Evolutionary conservation across 768 basidiomycete species (phyloP), one percentile per base, ranked within the genome.

Genomic region (Pleurotus platypus): DNA sequence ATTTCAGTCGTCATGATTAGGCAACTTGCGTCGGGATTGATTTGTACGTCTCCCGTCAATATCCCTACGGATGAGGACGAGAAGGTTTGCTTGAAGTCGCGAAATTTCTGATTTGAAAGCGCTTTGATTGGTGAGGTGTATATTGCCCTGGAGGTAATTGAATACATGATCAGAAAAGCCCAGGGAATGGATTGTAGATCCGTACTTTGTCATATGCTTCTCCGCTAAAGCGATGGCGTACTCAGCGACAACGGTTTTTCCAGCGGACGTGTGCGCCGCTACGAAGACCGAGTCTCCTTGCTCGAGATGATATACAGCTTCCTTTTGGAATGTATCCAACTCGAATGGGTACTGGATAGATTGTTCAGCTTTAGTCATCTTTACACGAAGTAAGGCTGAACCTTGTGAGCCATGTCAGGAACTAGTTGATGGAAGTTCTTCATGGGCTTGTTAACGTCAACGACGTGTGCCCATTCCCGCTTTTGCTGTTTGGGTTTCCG

Each of bases 41-140:
- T 98, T 70, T 98, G 97, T 9, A 99, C 96, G 76, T 99, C 97
- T 55, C 97, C 97, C 0, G 97, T 99, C 57, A 99, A 73, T 51
- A 99, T 98, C 49, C 97, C 97, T 43, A 99, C 92, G 7, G 91
- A 91, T 7, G 86, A 79, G 3, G 93, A 84, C 5, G 90, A 90
- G 66, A 98, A 99, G 0, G 94, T 96, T 66, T 90, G 89, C 67
- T 98, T 98, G 77, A 99, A 99, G 72, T 99, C 97, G 55, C 97
- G 83, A 70, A 98, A 98, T 70, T 99, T 99, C 65, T 98, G 97
- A 68, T 99, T 99, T 7, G 96, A 98, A 5, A 99, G 78, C 0
- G 97, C 97, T 66, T 99, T 99, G 69, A 99, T 99, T 0, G 97
- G 97, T 0, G 94, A 98, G 0, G 97, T 99, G 68, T 98, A 99